Base-by-base conservation (phyloP, 2,329 filamentous ascomycete genomes). In the Colletotrichum caudatum region DNA sequence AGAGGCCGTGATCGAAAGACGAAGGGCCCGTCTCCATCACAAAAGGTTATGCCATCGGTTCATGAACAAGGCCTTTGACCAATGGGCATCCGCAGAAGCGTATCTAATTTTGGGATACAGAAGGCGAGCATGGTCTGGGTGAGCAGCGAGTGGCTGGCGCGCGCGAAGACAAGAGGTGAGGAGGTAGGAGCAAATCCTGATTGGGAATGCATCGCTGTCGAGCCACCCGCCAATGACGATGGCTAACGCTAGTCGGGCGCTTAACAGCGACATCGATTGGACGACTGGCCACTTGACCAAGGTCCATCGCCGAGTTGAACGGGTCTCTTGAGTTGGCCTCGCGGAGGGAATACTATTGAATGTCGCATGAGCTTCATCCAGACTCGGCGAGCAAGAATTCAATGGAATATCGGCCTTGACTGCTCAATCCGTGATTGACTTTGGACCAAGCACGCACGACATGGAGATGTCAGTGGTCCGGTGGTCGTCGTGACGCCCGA, bases 71-170 rank as follows among this genome's bases (percentile, higher is more conserved):
- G 11, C 41, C 39, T 54, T 39, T 41, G 56, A 23, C 82, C 81
- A 84, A 84, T 84, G 71, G 80, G 51, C 44, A 7, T 20, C 5
- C 57, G 37, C 50, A 74, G 66, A 64, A 54, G 70, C 41, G 62
- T 51, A 77, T 78, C 78, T 83, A 83, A 80, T 81, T 81, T 81
- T 59, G 76, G 78, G 61, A 75, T 73, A 77, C 75, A 77, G 74
- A 73, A 62, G 66, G 64, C 69, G 73, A 73, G 73, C 75, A 75
- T 74, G 69, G 59, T 46, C 48, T 69, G 37, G 61, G 63, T 60
- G 71, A 74, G 70, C 73, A 70, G 71, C 76, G 73, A 78, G 75
- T 79, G 79, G 78, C 78, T 83, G 79, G 80, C 81, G 81, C 81
- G 81, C 81, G 82, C 80, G 79, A 83, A 81, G 73, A 65, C 66